phyloP scores from a whole-genome alignment of 2,329 filamentous ascomycete species.

The Dactylellina leptospora region DNA sequence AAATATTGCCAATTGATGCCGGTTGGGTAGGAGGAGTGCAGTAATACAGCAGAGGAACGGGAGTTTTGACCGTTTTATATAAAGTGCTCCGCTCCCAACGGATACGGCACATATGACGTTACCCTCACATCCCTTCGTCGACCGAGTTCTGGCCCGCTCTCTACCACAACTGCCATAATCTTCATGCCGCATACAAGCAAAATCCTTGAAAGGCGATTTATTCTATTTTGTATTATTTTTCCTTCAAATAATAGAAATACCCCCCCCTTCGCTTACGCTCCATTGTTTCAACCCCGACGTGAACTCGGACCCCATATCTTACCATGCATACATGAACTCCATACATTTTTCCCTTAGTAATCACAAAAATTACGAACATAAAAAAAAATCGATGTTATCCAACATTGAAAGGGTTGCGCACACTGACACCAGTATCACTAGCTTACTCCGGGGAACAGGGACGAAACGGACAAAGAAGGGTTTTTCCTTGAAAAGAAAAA shows the following conservation, averaged over 20 bases:
- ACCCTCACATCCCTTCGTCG: constrained; percentile 12
- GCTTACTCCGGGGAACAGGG: constrained; percentile 33
- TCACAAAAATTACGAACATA: neutral
- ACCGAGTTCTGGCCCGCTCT: neutral
- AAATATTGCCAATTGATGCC: neutral
- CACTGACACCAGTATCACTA: no score
- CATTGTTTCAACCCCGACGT: constrained; percentile 6
- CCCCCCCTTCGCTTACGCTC: neutral
- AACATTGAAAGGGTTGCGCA: no score
- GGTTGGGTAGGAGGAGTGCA: neutral
- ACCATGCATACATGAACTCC: neutral
- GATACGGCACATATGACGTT: constrained; percentile 16
- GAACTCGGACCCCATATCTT: constrained; percentile 38
- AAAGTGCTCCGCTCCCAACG: constrained; percentile 32
- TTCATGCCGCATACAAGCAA: constrained; percentile 11
- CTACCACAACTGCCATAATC: neutral
- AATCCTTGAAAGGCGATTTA: constrained; percentile 33
- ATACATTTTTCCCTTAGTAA: constrained; percentile 11
- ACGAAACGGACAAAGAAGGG: neutral
- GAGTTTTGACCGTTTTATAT: constrained; percentile 43
- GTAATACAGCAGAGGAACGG: no score
- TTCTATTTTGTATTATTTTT: no score
- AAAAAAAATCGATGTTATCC: neutral
- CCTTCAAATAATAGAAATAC: neutral
- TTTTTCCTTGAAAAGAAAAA: no score